Evolutionary conservation across 257 asterid species (phyloP).

Genomic region (Solanum bulbocastanum): DNA sequence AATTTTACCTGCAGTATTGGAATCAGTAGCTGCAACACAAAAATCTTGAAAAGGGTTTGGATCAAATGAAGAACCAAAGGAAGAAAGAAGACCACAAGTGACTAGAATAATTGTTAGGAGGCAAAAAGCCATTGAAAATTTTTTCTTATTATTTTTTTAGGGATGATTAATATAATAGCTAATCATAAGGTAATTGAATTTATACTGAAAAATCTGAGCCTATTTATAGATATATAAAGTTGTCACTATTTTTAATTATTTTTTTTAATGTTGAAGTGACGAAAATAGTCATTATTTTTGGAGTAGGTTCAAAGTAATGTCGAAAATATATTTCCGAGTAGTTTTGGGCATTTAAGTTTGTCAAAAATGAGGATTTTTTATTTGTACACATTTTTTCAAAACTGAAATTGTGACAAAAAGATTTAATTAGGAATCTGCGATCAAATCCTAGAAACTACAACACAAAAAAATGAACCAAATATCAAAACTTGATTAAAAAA

Average conservation of each 20-base stretch:
- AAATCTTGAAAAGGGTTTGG: not conserved
- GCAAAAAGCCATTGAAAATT: not conserved
- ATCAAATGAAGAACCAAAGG: not conserved
- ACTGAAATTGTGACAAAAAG: not conserved
- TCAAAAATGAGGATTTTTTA: not conserved
- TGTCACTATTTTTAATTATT: not conserved
- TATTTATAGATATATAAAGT: not conserved
- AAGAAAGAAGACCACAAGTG: not conserved
- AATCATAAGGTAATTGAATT: not conserved
- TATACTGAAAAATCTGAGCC: not conserved
- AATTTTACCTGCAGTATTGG: not conserved
- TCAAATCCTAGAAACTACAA: not conserved
- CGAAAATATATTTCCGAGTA: not conserved
- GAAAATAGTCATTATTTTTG: not conserved
- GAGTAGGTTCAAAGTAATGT: not conserved
- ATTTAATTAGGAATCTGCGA: not conserved
- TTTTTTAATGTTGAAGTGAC: not conserved
- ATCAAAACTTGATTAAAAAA: too few relatives aligned
- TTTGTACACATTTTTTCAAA: not conserved
- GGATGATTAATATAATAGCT: not conserved
- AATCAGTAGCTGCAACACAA: not conserved
- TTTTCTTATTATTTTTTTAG: not conserved
- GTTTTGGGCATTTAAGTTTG: not conserved
- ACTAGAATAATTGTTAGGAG: not conserved
- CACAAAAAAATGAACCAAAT: not conserved